Percentiles rank a stretch among this genome's conserved stretches.
These are phyloP conservation scores for Cryptosporidium bovis DNA, from an alignment of 169 alveolate genomes.

Conservation along the genomic window DNA sequence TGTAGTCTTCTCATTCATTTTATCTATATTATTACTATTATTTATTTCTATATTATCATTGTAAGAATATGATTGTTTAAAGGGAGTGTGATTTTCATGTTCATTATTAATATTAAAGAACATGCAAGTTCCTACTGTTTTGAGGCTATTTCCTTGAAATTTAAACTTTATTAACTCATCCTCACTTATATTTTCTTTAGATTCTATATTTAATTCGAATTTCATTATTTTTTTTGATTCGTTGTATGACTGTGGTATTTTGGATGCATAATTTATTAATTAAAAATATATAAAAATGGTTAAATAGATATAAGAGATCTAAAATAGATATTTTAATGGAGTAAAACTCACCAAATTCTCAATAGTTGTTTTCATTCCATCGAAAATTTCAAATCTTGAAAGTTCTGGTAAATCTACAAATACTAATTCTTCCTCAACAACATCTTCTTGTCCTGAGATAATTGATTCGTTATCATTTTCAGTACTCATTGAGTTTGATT, in stretches of 20 bases:
- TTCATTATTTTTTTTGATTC: slow-evolving; percentile 3
- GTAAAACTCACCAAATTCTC: slow-evolving; percentile 30
- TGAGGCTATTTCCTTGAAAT: slow-evolving; percentile 35
- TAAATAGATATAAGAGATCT: background rate
- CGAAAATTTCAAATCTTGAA: slow-evolving; percentile 56
- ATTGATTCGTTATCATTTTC: no score
- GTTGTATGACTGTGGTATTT: background rate
- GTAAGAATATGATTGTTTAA: background rate
- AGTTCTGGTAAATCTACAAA: slow-evolving; percentile 70
- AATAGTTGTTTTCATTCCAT: slow-evolving; percentile 40
- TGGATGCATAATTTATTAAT: background rate
- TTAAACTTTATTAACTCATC: slow-evolving; percentile 22
- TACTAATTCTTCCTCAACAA: slow-evolving; percentile 52
- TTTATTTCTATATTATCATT: background rate
- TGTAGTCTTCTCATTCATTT: background rate
- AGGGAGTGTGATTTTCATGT: background rate
- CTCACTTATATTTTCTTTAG: background rate
- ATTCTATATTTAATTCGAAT: slow-evolving; percentile 7
- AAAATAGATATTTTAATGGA: background rate
- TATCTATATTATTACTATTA: background rate
- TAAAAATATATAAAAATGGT: background rate
- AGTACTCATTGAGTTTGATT: no score
- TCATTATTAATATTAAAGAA: slow-evolving; percentile 12
- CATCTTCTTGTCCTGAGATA: background rate
- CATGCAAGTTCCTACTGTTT: slow-evolving; percentile 65